A percentile compares a stretch with the other conserved stretches of the same genome.
Evolutionary conservation across 768 basidiomycete species (phyloP).

Genomic region (Calocybe gangraenosa): DNA sequence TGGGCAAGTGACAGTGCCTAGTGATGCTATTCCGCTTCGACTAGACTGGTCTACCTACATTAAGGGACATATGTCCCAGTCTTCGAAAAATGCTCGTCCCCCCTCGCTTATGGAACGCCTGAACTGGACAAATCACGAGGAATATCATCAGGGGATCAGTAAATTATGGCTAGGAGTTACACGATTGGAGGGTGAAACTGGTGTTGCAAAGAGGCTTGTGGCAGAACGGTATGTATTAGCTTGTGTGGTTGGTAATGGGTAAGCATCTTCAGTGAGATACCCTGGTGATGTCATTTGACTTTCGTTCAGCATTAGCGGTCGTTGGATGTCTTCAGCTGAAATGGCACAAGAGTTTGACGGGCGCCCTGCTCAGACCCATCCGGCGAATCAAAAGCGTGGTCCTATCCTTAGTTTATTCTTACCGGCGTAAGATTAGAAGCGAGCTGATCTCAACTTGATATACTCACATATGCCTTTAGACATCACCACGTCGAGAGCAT

Average conservation of each 20-base stretch:
- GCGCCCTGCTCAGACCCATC: conserved; percentile 20
- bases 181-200: conserved; percentile 36
- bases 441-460: neutral
- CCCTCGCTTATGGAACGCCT: conserved; percentile 36
- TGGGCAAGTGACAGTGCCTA: neutral
- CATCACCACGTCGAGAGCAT: conserved; percentile 77
- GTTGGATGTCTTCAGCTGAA: conserved; percentile 60
- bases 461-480: conserved; percentile 28
- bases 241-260: conserved; percentile 73
- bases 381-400: conserved; percentile 13
- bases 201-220: conserved; percentile 37
- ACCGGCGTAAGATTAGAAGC: conserved; percentile 46
- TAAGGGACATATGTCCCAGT: conserved; percentile 9
- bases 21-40: conserved; percentile 29
- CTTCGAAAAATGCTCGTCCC: conserved; percentile 14
- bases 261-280: conserved; percentile 4
- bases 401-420: conserved; percentile 54
- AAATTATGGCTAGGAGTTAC: conserved; percentile 55
- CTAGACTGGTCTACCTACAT: conserved; percentile 69
- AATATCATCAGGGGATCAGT: conserved; percentile 66
- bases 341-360: conserved; percentile 75
- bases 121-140: conserved; percentile 68
- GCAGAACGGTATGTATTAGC: conserved; percentile 66
- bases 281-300: neutral
- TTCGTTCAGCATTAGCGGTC: conserved; percentile 56